Conservation (phyloP, 305 asterid species). For the Fraxinus velutina region DNA sequence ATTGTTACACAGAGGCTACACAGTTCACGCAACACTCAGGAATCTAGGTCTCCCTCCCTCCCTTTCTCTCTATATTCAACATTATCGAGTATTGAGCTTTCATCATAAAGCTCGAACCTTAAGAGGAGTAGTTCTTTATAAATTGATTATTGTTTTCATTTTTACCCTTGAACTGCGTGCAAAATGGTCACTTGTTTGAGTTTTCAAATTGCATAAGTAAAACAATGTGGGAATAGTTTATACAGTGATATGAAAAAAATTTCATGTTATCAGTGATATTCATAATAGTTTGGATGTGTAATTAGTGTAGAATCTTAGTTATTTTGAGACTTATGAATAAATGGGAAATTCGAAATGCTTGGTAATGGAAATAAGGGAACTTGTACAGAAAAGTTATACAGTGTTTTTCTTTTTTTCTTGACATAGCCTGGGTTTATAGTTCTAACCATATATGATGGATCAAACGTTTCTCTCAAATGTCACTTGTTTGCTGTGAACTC, state of each 20-base stretch:
- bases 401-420: not conserved
- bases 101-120: not conserved
- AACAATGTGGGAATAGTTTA: too few species aligned
- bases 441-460: not conserved
- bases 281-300: not conserved
- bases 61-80: not conserved
- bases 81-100: not conserved
- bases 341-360: not conserved
- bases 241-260: not conserved
- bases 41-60: conserved; percentile 28
- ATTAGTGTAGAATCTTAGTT: not conserved
- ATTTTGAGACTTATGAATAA: not conserved
- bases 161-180: not conserved
- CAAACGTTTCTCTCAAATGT: not conserved
- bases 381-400: not conserved
- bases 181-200: not conserved
- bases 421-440: not conserved
- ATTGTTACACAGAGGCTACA: conserved; percentile 48
- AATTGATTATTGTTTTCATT: not conserved
- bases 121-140: not conserved
- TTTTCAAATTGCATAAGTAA: not conserved
- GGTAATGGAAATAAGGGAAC: not conserved
- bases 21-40: conserved; percentile 64
- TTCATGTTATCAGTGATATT: too few species aligned
- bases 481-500: not conserved